Conservation (phyloP, 2,329 filamentous ascomycete species). For the Cladosporium austrohemisphaericum region DNA sequence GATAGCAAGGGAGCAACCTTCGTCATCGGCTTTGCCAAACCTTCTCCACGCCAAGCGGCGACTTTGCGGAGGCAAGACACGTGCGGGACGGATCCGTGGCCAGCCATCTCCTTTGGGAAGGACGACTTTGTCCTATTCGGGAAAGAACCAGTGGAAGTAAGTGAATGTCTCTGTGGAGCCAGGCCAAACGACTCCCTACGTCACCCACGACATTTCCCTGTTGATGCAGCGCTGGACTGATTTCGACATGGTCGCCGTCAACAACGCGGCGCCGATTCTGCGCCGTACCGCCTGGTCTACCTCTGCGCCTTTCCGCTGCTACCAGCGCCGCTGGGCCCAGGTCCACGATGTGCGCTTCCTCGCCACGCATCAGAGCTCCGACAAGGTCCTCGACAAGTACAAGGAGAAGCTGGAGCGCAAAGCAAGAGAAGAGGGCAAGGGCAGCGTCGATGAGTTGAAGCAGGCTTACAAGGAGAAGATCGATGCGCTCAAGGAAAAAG, state of each 20-base stretch:
- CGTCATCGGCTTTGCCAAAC: too few relatives aligned
- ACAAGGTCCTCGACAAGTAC: constrained; percentile 74
- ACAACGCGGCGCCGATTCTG: constrained; percentile 22
- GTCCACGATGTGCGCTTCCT: constrained; percentile 91
- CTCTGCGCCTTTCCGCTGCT: constrained; percentile 25
- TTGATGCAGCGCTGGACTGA: constrained; percentile 17
- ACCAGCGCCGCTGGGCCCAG: constrained; percentile 81
- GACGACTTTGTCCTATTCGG: too few relatives aligned
- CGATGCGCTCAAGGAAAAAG: constrained; percentile 62
- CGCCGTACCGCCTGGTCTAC: constrained; percentile 21
- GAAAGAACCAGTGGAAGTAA: too few relatives aligned
- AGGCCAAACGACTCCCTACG: too few relatives aligned
- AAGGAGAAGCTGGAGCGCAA: constrained; percentile 78
- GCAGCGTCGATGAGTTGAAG: constrained; percentile 70
- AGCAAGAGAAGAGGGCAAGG: constrained; percentile 67
- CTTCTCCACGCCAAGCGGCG: too few relatives aligned
- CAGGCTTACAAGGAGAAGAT: constrained; percentile 85
- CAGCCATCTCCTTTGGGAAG: too few relatives aligned
- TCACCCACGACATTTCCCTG: background rate
- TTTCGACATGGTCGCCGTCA: constrained; percentile 17
- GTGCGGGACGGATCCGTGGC: too few relatives aligned
- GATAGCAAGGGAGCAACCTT: too few relatives aligned
- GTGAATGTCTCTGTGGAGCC: too few relatives aligned
- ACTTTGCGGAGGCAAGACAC: too few relatives aligned
- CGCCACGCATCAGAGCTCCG: constrained; percentile 67